A percentile compares a stretch with the other conserved stretches of the same genome.
Conservation (phyloP, 2,329 filamentous ascomycete species). For the Hysterium pulicare region DNA sequence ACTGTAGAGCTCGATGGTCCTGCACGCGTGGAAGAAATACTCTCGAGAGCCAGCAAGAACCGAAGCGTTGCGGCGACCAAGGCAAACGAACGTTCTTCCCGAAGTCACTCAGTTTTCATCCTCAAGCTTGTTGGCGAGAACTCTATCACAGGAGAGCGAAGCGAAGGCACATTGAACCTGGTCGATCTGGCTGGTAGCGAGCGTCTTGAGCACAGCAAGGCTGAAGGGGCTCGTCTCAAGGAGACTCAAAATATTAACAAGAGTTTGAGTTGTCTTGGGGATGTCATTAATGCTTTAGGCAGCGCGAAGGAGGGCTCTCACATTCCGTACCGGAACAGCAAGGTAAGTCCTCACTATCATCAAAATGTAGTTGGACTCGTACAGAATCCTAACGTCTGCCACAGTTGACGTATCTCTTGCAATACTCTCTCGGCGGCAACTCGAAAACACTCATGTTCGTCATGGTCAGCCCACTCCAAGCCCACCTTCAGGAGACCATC, state of each 20-base stretch:
- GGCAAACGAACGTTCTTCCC: constrained; percentile 89
- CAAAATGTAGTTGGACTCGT: constrained; percentile 4
- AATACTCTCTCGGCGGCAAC: constrained; percentile 92
- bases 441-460: constrained; percentile 99
- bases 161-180: constrained; percentile 90
- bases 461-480: constrained; percentile 91
- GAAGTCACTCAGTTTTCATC: constrained; percentile 95
- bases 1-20: constrained; percentile 75
- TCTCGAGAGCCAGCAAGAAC: constrained; percentile 78
- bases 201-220: constrained; percentile 80
- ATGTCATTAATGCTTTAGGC: constrained; percentile 92
- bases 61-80: constrained; percentile 95
- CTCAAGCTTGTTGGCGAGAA: constrained; percentile 68
- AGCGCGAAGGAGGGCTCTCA: constrained; percentile 73
- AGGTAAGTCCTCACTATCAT: constrained; percentile 51
- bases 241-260: constrained; percentile 99
- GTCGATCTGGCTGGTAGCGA: constrained; percentile 95
- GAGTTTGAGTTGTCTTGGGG: constrained; percentile 83
- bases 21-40: constrained; percentile 72
- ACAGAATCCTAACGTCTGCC: constrained; percentile 7
- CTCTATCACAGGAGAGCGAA: constrained; percentile 72
- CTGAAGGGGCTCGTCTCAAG: constrained; percentile 80
- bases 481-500: constrained; percentile 86
- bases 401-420: constrained; percentile 86
- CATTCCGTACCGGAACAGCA: constrained; percentile 93